Base-by-base conservation (phyloP, 805 yeast genomes). In the Nakazawaea populi region DNA sequence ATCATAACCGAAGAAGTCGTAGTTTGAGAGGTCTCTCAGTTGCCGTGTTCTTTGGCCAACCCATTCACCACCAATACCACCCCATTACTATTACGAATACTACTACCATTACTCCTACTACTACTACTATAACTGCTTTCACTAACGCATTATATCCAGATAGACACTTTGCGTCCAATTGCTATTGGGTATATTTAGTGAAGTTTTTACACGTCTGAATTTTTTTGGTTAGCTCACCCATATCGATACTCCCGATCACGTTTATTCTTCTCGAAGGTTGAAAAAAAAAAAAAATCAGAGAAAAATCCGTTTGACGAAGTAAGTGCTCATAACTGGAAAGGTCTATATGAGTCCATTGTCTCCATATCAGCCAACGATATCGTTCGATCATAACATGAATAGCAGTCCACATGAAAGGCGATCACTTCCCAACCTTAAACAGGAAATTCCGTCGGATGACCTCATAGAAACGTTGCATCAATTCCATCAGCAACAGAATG, bases 381-480 rank as follows among this genome's bases (percentile, higher is more conserved):
- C 41, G 42, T 41, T 36, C 7, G 46, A 34, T n/a, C 40, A 42
- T 14, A 31, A 12, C 12, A 32, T 32, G n/a, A 24, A 31, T 32
- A 31, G 18, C 10, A n/a, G 29, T 34, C 24, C 6, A 10, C 50
- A 27, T 24, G 40, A 37, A 12, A 7, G 28, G 7, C 6, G n/a
- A 35, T 27, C 28, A 11, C 28, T 48, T 11, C 51, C 51, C 39
- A 48, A 48, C 43, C 28, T 43, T n/a, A 42, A 43, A 35, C 47
- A 29, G 31, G 52, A 49, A 1, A 44, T 44, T 9, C 47, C 31
- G 14, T 44, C 52, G 8, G 52, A 49, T 34, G 52, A 49, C 34
- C 36, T 49, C 27, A 39, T 49, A 8, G 52, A 49, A 42, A 49
- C 52, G 3, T 39, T 49, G 32, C 45, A 49, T 30, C 52, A 49